Base-by-base conservation (phyloP, 495 filamentous ascomycete genomes). In the Aspergillus heteromorphus region DNA sequence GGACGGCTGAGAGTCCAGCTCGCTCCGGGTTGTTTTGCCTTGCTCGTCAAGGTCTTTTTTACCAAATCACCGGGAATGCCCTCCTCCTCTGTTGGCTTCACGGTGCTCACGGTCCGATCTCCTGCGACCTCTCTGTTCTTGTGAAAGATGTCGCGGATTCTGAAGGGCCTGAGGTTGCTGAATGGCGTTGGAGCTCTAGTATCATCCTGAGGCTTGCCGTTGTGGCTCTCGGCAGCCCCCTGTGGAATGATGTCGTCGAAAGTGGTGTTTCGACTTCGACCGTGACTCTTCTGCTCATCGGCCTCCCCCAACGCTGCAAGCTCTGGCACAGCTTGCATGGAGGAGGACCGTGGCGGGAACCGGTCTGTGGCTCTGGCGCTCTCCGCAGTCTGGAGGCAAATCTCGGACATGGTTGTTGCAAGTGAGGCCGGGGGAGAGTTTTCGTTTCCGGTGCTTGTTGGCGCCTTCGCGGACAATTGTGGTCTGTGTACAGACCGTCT, bases 131-230 rank as follows among this genome's bases (percentile, higher is more conserved):
- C 19, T 11, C 42, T 17, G 19, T 9, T 5, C 19, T 45, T 45
- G 4, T 38, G 58, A 55, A 66, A 63, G 6, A 66, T 66, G 38
- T 53, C 61, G 0, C 60, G 60, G 45, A 66, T 55, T n/a, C 55
- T 55, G 8, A 42, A 60, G 2, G 60, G 27, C 23, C 53, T 53
- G n/a, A 55, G 45, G 14, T 29, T 59, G 45, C 57, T 45, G 2
- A 20, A 50, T 1, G 59, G 54, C 17, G 57, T 55, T 16, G 50
- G 50, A 6, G 48, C 13, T 17, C 19, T 53, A 14, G 36, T 9
- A 30, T 30, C 48, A 13, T 20, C 49, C 8, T 27, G 23, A 7
- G 23, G 23, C 23, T 27, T 27, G 23, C 23, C 23, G 23, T 27
- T 27, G 23, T 27, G 23, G 23, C 23, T 27, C 23, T 27, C 23